Evolutionary conservation across 257 asterid species (phyloP), one percentile per base, ranked within the genome.

Genomic region (Catharanthus roseus): DNA sequence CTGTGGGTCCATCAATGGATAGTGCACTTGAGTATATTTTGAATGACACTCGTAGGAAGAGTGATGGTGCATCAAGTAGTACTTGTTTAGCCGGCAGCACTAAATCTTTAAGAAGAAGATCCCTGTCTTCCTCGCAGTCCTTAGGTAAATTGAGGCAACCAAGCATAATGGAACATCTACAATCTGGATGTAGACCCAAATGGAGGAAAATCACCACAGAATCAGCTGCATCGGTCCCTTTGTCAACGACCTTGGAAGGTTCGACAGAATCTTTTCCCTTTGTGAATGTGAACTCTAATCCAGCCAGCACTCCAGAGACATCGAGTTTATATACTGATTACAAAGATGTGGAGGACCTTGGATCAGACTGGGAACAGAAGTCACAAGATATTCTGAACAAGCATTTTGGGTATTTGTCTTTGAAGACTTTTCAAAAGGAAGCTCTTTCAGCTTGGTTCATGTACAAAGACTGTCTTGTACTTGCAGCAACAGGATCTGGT

Each of bases 401-500:
- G 72, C 82, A 75, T 79, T 90, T 86, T 78, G 92, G 96, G 47
- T 72, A 68, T 82, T 79, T 89, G 51, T 79, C 85, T 44, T 77
- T 87, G 84, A 90, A 87, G 80, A 54, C 72, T 42, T 90, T 90
- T 72, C 96, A 90, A 75, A 85, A 83, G 75, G 89, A 90, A 81
- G 95, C 83, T 58, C 82, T 87, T 69, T 85, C 75, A 72, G 86
- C 95, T 72, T 90, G 96, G 86, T 67, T 85, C 73, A 78, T 78
- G 41, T 82, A 81, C 76, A 77, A 75, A 78, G 96, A 88, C 47
- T 85, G 91, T 75, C 88, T 90, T 68, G 82, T 90, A 70, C 89
- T 90, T 70, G 87, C 96, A 31, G 96, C 96, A 45, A 90, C 95
- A 23, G 95, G 96, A 85, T 87, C 95, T 71, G 96, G 96, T 86